These are phyloP conservation scores for Cryptococcus sp. DNA, from an alignment of 1,284 basidiomycete species.

Conservation along the genomic window DNA sequence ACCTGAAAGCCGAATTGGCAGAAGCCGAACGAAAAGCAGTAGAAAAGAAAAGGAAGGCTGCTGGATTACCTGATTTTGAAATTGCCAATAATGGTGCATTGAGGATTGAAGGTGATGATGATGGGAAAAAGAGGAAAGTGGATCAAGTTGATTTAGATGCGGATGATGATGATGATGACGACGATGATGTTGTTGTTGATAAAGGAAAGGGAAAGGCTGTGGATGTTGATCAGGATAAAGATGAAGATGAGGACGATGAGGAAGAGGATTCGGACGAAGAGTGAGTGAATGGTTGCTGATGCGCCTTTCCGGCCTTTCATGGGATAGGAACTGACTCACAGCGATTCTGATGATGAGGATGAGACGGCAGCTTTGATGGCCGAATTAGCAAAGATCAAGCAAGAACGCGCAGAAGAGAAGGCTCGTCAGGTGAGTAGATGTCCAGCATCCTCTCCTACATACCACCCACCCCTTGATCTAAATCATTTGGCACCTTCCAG, in stretches of 20 bases:
- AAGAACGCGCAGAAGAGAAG: constrained; percentile 88
- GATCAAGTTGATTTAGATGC: constrained; percentile 75
- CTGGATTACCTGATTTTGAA: constrained; percentile 55
- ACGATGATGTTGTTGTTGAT: constrained; percentile 53
- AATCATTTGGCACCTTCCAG: background rate
- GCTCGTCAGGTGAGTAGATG: constrained; percentile 53
- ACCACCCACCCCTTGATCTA: background rate
- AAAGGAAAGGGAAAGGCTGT: constrained; percentile 45
- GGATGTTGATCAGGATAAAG: constrained; percentile 39
- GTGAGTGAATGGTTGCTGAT: constrained; percentile 14
- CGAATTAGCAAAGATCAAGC: constrained; percentile 92
- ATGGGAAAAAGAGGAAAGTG: constrained; percentile 70
- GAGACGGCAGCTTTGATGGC: constrained; percentile 87
- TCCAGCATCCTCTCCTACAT: background rate
- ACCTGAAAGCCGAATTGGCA: constrained; percentile 75
- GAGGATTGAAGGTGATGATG: constrained; percentile 52
- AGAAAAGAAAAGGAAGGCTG: constrained; percentile 84
- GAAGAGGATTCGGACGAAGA: constrained; percentile 41
- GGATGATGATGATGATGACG: constrained; percentile 78
- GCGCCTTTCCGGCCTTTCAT: background rate
- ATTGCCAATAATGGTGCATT: constrained; percentile 19
- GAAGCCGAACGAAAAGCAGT: constrained; percentile 74
- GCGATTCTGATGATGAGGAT: constrained; percentile 67
- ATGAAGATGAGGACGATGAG: constrained; percentile 56
- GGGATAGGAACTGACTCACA: no score